Base-by-base conservation (phyloP, 1,139 yeast species). In the Yamadazyma mexicana region DNA sequence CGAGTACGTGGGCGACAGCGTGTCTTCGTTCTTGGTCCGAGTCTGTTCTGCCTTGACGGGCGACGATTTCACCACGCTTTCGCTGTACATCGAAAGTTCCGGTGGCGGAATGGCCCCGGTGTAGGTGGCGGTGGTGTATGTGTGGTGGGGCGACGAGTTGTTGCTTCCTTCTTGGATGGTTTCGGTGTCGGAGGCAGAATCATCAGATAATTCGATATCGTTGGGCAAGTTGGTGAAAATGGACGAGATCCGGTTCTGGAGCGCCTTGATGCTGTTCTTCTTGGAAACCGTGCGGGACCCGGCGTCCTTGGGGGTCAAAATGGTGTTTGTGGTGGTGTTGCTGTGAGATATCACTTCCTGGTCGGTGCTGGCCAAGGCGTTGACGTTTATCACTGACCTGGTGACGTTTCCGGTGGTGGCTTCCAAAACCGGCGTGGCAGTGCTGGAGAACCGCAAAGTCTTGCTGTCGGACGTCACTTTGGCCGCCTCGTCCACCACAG, bases 151-250 rank as follows among this genome's bases (percentile, higher is more conserved):
- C 9, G 48, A 34, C 8, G 38, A 35, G 20, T n/a, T 17, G n/a
- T 22, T 23, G 12, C 37, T 34, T 8, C 38, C 28, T 3, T 46
- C 47, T 25, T 37, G 40, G 5, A 66, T 56, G 1, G 74, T 64
- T 33, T 71, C 77, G 37, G 56, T 51, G 38, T 71, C 77, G 2
- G 74, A 67, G 5, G 73, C 76, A 3, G 75, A 69, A 49, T 72
- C 77, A 41, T 73, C 78, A 0, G 76, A 69, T 7, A 73, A 50
- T 44, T 72, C 77, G 39, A 73, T 70, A 52, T 73, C 78, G 47
- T 73, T 73, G 9, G 78, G 78, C 11, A 73, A 52, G 37, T 73
- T 73, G 42, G 66, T 73, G 51, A 73, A 73, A 2, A 71, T 65
- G 6, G 75, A 62, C 1, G 74, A 59, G 10, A 68, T 68, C 43